Evolutionary conservation across 2,329 filamentous ascomycete genomes (phyloP).

Genomic region (Incumbomyces delicatus): DNA sequence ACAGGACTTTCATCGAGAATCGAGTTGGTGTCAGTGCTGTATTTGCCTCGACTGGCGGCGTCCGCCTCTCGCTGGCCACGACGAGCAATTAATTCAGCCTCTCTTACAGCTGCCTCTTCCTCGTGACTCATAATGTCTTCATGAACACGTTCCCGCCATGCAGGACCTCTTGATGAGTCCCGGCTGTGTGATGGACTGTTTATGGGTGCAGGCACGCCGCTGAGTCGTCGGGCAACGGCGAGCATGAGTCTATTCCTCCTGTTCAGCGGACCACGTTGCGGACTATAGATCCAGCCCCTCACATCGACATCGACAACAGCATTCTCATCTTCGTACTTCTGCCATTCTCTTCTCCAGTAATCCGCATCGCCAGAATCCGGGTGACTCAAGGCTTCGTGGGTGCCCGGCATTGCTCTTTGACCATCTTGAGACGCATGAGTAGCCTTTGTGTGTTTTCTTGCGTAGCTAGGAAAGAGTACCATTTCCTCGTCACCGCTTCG

Average conservation of each 20-base stretch:
- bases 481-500: constrained; percentile 79
- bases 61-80: constrained; percentile 62
- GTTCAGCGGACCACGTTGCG: constrained; percentile 73
- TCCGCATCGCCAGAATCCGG: constrained; percentile 52
- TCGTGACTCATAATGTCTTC: constrained; percentile 45
- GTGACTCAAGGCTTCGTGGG: constrained; percentile 30
- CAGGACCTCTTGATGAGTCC: constrained; percentile 33
- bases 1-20: constrained; percentile 30
- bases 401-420: constrained; percentile 22
- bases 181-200: constrained; percentile 34
- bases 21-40: constrained; percentile 34
- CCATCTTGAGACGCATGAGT: constrained; percentile 21
- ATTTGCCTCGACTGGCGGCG: constrained; percentile 59
- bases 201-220: constrained; percentile 66
- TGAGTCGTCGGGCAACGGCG: constrained; percentile 75
- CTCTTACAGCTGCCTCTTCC: constrained; percentile 58
- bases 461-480: constrained; percentile 91
- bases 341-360: constrained; percentile 71
- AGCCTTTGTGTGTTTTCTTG: constrained; percentile 56
- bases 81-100: constrained; percentile 67
- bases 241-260: constrained; percentile 80
- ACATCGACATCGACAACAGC: constrained; percentile 91
- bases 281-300: constrained; percentile 87
- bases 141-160: constrained; percentile 30
- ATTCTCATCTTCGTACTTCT: constrained; percentile 67